Evolutionary conservation across 2,329 filamentous ascomycete genomes (phyloP).

Genomic region (Ophiostoma montium): DNA sequence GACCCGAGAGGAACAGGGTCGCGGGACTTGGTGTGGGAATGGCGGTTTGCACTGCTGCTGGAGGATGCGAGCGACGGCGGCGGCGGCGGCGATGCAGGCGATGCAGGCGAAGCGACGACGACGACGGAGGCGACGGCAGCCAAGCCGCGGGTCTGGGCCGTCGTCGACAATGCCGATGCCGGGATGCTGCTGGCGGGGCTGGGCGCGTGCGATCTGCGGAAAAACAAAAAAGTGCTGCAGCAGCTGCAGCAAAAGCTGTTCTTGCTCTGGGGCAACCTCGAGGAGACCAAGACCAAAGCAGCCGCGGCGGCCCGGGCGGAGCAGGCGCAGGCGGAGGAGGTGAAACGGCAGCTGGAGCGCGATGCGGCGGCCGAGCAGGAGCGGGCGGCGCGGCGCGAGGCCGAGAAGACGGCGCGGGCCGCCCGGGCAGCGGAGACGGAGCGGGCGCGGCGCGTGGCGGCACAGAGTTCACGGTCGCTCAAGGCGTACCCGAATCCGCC

Average conservation of each 20-base stretch:
- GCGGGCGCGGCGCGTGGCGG: neutral
- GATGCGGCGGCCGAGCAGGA: slow-evolving; percentile 17
- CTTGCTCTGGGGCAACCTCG: slow-evolving; percentile 72
- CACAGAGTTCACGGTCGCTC: neutral
- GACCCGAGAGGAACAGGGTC: too few species aligned
- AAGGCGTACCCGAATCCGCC: neutral
- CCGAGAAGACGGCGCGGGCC: slow-evolving; percentile 30
- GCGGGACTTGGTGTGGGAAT: slow-evolving; percentile 50
- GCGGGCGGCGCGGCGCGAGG: slow-evolving; percentile 8
- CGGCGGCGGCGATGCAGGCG: slow-evolving; percentile 10
- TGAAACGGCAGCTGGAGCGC: neutral
- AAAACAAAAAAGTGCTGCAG: slow-evolving; percentile 31
- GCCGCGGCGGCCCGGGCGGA: slow-evolving; percentile 18
- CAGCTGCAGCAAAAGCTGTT: slow-evolving; percentile 57
- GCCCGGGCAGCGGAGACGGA: too few species aligned
- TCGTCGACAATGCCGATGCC: slow-evolving; percentile 46
- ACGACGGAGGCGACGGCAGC: slow-evolving; percentile 7
- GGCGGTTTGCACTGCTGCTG: slow-evolving; percentile 68
- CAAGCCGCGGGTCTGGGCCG: slow-evolving; percentile 43
- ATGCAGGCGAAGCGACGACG: slow-evolving; percentile 12
- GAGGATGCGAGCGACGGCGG: slow-evolving; percentile 52
- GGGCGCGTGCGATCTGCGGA: slow-evolving; percentile 40
- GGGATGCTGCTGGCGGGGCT: slow-evolving; percentile 33
- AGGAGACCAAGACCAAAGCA: slow-evolving; percentile 51
- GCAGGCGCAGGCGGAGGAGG: slow-evolving; percentile 18